Evolutionary conservation across 148 eudicot genomes (phyloP).

Genomic region (Diospyros lotus): DNA sequence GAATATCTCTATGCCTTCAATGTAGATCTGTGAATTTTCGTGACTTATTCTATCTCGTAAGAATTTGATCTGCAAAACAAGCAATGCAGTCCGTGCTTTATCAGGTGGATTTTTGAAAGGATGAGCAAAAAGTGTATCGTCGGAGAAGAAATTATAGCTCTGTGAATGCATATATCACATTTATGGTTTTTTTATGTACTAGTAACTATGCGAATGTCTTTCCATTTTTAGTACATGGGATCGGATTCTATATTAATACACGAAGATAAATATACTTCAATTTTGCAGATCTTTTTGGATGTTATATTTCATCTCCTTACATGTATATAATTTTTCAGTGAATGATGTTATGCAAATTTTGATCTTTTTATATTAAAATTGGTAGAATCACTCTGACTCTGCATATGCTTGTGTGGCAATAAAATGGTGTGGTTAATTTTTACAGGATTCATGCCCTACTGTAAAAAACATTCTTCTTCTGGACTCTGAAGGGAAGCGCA

Average conservation of each 20-base stretch:
- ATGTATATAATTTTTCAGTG: neutral
- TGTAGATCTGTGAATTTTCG: neutral
- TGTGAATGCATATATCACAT: too few species aligned
- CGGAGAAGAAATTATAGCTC: too few species aligned
- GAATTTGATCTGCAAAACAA: neutral
- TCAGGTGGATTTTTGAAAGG: neutral
- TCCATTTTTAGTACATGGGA: too few species aligned
- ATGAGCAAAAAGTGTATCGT: too few species aligned
- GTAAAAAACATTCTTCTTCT: conserved; percentile 65
- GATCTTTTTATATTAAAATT: neutral
- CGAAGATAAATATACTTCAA: too few species aligned
- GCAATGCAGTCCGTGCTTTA: neutral
- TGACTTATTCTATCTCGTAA: neutral
- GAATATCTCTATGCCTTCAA: too few species aligned
- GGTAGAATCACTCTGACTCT: neutral
- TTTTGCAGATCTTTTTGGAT: too few species aligned
- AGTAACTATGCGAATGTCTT: too few species aligned
- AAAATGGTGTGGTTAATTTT: neutral
- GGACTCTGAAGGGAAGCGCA: conserved; percentile 56
- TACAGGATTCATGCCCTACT: neutral
- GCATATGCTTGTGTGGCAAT: neutral
- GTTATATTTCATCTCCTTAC: too few species aligned
- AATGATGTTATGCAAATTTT: neutral
- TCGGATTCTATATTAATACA: too few species aligned
- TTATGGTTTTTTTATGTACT: too few species aligned